Evolutionary conservation across 140 eudicot genomes (phyloP).

Genomic region (Ambrosia hybrid): DNA sequence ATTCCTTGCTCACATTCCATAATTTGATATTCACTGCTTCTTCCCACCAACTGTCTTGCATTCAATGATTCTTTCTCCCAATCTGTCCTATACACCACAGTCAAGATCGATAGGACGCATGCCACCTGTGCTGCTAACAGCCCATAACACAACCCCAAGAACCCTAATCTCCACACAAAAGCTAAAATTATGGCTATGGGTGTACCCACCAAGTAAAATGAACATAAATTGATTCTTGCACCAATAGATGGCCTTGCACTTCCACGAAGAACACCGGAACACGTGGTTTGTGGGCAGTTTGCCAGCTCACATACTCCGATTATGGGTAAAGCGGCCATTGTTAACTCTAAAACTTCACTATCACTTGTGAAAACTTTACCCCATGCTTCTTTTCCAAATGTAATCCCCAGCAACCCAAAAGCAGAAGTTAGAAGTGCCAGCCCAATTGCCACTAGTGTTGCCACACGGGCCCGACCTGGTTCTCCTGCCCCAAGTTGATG

Average conservation of each 20-base stretch:
- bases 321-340: constrained; percentile 71
- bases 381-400: constrained; percentile 79
- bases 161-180: constrained; percentile 61
- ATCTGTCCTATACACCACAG: constrained; percentile 64
- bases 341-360: constrained; percentile 70
- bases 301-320: constrained; percentile 94
- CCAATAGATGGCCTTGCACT: constrained; percentile 80
- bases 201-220: constrained; percentile 89
- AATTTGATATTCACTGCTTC: constrained; percentile 37
- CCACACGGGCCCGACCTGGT: constrained; percentile 71
- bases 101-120: constrained; percentile 66
- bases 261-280: constrained; percentile 96
- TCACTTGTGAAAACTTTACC: constrained; percentile 77
- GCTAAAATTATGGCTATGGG: constrained; percentile 86
- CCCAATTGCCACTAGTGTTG: constrained; percentile 69
- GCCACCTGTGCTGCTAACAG: constrained; percentile 92
- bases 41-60: constrained; percentile 88
- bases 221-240: constrained; percentile 80
- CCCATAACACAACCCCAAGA: constrained; percentile 90
- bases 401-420: constrained; percentile 74
- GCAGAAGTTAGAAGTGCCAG: constrained; percentile 60
- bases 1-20: constrained; percentile 60
- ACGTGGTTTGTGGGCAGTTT: constrained; percentile 97
- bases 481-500: constrained; percentile 91
- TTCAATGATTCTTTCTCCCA: constrained; percentile 82